phyloP scores from a whole-genome alignment of 352 stramenopile species.

The Globisporangium yorkense region DNA sequence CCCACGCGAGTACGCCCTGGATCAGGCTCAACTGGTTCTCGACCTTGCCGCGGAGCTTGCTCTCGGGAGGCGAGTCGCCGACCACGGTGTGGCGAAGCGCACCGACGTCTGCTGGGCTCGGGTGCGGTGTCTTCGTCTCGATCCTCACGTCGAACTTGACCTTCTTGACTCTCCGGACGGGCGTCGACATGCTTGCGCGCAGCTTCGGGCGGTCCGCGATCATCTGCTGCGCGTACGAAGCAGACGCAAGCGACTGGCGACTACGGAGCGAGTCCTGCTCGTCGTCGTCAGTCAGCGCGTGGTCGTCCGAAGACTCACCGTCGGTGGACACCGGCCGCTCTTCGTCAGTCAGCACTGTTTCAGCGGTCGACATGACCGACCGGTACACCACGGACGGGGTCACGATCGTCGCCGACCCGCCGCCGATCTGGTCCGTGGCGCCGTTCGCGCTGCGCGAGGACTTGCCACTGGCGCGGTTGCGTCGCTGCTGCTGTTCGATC shows the following conservation, averaged over 20 bases:
- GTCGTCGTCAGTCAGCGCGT: background rate
- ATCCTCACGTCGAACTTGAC: conserved; percentile 4
- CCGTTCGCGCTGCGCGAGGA: background rate
- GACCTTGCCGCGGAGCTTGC: conserved; percentile 21
- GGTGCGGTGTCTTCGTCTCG: too few relatives aligned
- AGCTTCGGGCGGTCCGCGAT: background rate
- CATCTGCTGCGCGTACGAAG: background rate
- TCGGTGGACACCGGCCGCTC: conserved; percentile 1
- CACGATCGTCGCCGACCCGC: conserved; percentile 12
- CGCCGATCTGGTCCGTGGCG: conserved; percentile 9
- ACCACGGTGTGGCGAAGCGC: background rate
- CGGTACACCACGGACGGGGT: conserved; percentile 12
- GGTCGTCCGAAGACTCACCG: background rate
- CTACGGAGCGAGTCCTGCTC: background rate
- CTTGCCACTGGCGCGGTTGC: background rate
- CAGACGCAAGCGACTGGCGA: background rate
- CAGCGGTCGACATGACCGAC: conserved; percentile 20
- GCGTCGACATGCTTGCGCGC: conserved; percentile 1
- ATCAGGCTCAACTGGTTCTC: conserved; percentile 17
- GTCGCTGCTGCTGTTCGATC: conserved; percentile 2
- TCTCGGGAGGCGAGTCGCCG: conserved; percentile 15
- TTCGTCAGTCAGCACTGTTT: conserved; percentile 17
- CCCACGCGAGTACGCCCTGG: conserved; percentile 16
- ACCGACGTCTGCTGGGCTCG: background rate
- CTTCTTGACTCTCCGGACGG: conserved; percentile 9